These are phyloP conservation scores for Pascua sp. DNA, from an alignment of 1,284 basidiomycete genomes.

Conservation along the genomic window DNA sequence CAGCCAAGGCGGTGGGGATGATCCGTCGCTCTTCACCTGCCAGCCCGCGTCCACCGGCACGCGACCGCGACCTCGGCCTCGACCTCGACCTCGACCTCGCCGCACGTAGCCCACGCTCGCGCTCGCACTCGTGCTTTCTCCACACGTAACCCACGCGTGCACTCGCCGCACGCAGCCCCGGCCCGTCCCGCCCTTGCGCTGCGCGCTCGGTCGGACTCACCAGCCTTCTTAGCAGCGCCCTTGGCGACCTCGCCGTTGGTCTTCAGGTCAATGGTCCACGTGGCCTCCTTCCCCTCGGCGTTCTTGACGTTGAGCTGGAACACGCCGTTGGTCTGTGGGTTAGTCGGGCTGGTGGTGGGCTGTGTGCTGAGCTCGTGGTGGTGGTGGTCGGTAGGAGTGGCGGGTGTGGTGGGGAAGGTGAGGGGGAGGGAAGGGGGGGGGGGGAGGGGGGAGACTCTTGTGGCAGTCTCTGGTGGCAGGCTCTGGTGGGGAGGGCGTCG, in stretches of 20 bases:
- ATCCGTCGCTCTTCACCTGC: no score
- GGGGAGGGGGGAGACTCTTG: not conserved
- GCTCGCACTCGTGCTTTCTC: no score
- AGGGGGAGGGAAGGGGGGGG: not conserved
- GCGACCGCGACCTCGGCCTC: no score
- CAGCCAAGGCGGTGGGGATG: no score
- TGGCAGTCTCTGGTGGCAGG: no score
- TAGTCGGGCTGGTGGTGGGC: not conserved
- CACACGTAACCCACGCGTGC: not conserved
- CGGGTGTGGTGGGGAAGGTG: not conserved
- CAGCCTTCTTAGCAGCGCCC: conserved; percentile 60
- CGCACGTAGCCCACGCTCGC: not conserved
- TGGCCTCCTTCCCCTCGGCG: conserved; percentile 66
- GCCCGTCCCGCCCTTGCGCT: not conserved
- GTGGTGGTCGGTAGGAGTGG: not conserved
- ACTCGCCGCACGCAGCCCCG: not conserved
- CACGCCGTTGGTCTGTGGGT: conserved; percentile 77
- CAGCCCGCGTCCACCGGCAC: no score
- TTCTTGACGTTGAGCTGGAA: conserved; percentile 87
- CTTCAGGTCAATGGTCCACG: conserved; percentile 91
- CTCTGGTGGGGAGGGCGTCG: no score
- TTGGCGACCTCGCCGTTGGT: conserved; percentile 76
- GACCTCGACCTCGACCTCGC: not conserved
- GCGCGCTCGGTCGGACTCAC: conserved; percentile 24
- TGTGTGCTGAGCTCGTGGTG: not conserved